These are phyloP conservation scores for Umbelopsis vinacea DNA, from an alignment of 192 early-diverging fungal species.

Conservation along the genomic window DNA sequence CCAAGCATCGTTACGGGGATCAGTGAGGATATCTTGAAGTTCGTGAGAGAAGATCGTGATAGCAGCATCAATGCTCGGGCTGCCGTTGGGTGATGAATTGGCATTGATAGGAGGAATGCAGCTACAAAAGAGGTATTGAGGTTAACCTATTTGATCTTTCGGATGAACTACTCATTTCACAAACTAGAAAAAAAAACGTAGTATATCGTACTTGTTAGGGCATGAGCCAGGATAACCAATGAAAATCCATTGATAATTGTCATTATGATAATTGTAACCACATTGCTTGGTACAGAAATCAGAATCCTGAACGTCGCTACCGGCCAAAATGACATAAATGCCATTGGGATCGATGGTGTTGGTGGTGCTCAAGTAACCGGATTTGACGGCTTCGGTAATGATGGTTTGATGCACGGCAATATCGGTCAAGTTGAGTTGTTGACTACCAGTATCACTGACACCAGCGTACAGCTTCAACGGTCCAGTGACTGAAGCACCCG, in stretches of 20 bases:
- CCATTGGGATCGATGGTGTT: constrained; percentile 38
- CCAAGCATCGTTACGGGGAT: constrained; percentile 39
- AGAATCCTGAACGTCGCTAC: constrained; percentile 30
- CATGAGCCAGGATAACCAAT: constrained; percentile 44
- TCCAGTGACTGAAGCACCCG: constrained; percentile 38
- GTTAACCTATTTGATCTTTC: neutral
- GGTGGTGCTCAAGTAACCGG: constrained; percentile 33
- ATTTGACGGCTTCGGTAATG: constrained; percentile 36
- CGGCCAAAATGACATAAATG: constrained; percentile 39
- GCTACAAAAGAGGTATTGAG: neutral
- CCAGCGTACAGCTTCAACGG: constrained; percentile 39
- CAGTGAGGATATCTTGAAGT: constrained; percentile 42
- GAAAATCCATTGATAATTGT: constrained; percentile 40
- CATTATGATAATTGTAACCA: constrained; percentile 35
- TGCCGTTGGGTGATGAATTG: constrained; percentile 37
- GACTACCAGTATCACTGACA: constrained; percentile 33
- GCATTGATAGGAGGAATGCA: constrained; percentile 40
- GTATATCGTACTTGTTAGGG: constrained; percentile 7
- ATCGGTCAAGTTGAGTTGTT: constrained; percentile 29
- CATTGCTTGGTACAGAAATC: constrained; percentile 38
- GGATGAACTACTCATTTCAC: too few species aligned
- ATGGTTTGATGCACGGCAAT: constrained; percentile 30
- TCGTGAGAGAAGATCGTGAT: constrained; percentile 46
- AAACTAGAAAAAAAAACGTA: too few species aligned
- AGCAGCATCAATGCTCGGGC: constrained; percentile 36